A percentile compares a stretch with the other conserved stretches of the same genome.
phyloP scores from a whole-genome alignment of 78 protist genomes.

The Emiliania huxleyi region DNA sequence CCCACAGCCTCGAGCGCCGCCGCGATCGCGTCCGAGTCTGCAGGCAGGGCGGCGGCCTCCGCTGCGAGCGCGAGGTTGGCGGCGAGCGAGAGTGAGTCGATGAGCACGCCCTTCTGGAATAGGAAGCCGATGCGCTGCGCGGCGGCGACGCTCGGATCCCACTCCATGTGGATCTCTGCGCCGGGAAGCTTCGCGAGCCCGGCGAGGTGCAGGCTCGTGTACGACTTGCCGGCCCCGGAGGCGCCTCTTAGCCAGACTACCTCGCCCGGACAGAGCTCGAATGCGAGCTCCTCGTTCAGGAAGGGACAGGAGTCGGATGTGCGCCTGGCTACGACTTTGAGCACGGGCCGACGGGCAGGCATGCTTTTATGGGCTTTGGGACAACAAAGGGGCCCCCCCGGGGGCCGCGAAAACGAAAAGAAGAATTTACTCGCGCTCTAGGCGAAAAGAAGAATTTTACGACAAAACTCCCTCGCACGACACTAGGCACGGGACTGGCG shows the following conservation, averaged over 20 bases:
- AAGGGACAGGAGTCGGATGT: no score
- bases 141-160: neutral
- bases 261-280: neutral
- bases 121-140: constrained; percentile 1
- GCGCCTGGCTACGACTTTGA: no score
- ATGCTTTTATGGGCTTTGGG: no score
- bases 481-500: no score
- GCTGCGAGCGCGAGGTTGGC: neutral
- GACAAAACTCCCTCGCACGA: no score
- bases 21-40: neutral
- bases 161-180: neutral
- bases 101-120: constrained; percentile 11
- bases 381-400: no score
- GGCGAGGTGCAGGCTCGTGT: neutral
- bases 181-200: neutral
- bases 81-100: neutral
- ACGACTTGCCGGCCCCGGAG: constrained; percentile 1
- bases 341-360: no score
- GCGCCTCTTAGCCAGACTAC: neutral
- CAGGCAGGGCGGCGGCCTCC: neutral
- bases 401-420: no score
- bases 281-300: neutral
- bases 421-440: no score
- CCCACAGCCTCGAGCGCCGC: neutral
- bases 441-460: no score